These are phyloP conservation scores for Blastocladiella britannica DNA, from an alignment of 192 early-diverging fungal species.

Conservation along the genomic window DNA sequence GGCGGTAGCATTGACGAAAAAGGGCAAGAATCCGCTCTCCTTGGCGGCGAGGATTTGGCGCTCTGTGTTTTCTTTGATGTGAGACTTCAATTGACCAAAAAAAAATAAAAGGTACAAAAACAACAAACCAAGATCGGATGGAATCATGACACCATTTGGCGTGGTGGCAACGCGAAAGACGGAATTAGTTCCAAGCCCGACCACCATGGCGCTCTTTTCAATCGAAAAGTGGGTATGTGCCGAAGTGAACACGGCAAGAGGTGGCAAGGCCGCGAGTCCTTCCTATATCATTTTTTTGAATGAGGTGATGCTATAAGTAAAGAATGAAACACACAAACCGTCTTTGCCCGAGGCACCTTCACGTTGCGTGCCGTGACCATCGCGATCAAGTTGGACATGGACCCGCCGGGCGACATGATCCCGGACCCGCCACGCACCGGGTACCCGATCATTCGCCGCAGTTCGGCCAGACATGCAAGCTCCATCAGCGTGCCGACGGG, in stretches of 20 bases:
- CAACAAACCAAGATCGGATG: constrained; percentile 22
- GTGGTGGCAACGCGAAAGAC: constrained; percentile 46
- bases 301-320: no score
- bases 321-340: no score
- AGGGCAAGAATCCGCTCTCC: constrained; percentile 31
- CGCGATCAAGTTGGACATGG: constrained; percentile 51
- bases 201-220: constrained; percentile 43
- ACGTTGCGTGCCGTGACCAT: constrained; percentile 51
- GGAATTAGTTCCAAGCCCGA: constrained; percentile 47
- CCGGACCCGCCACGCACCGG: constrained; percentile 20
- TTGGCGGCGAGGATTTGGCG: background rate
- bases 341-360: constrained; percentile 37
- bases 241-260: constrained; percentile 45
- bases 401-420: constrained; percentile 51
- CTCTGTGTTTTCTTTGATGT: no score
- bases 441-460: constrained; percentile 12
- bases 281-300: no score
- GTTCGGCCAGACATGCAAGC: constrained; percentile 23
- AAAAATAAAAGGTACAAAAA: no score
- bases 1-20: constrained; percentile 62
- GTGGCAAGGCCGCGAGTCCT: background rate
- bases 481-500: constrained; percentile 54
- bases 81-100: no score
- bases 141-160: constrained; percentile 33
- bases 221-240: constrained; percentile 52